phyloP scores from a whole-genome alignment of 768 basidiomycete species.

The Scleroderma citrinum region DNA sequence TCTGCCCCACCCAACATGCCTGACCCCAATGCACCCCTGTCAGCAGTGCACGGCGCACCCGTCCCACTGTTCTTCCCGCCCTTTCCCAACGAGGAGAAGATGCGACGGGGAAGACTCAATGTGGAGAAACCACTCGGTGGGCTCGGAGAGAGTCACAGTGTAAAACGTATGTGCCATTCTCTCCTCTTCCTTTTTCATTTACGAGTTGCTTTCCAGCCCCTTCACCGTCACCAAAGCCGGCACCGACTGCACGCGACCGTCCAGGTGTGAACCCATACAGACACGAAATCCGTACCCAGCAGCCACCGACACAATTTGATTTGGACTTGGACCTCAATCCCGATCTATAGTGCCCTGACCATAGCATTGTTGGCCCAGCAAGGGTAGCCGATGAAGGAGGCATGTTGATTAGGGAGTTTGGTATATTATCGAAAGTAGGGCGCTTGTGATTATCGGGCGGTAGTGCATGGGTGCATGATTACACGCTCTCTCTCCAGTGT shows the following conservation, averaged over 20 bases:
- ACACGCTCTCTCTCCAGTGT: too few relatives aligned
- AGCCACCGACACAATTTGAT: slow-evolving; percentile 62
- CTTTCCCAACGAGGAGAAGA: slow-evolving; percentile 88
- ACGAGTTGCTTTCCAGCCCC: slow-evolving; percentile 39
- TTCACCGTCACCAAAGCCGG: slow-evolving; percentile 52
- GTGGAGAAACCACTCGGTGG: slow-evolving; percentile 73
- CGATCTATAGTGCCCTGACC: slow-evolving; percentile 56
- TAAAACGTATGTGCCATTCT: slow-evolving; percentile 46
- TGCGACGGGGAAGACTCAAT: slow-evolving; percentile 77
- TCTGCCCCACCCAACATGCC: slow-evolving; percentile 88
- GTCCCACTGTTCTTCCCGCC: slow-evolving; percentile 84
- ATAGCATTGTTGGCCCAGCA: too few relatives aligned
- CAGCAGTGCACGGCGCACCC: slow-evolving; percentile 52
- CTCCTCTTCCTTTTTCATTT: slow-evolving; percentile 1
- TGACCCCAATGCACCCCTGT: slow-evolving; percentile 49
- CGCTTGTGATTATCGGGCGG: too few relatives aligned
- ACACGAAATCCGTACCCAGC: slow-evolving; percentile 59
- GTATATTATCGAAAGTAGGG: too few relatives aligned
- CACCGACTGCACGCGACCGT: slow-evolving; percentile 40
- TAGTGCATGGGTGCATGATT: too few relatives aligned
- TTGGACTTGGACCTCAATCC: slow-evolving; percentile 83
- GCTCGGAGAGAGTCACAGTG: slow-evolving; percentile 79
- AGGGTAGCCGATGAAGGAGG: too few relatives aligned
- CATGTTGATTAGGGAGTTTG: too few relatives aligned
- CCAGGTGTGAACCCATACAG: slow-evolving; percentile 65